Base-by-base conservation (phyloP, 129 eudicot genomes). In the Flaveria linearis region DNA sequence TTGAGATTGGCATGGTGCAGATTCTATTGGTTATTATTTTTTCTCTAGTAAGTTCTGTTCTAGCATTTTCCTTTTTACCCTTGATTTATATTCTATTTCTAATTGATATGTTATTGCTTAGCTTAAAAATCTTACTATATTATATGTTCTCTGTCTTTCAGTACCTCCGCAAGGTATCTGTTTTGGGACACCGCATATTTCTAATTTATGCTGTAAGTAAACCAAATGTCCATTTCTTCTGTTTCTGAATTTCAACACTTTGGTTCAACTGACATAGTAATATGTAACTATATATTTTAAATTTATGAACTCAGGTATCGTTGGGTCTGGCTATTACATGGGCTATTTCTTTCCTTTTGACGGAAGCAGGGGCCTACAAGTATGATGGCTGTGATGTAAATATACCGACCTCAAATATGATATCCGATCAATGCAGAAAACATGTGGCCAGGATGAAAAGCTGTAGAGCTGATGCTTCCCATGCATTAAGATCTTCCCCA, bases 171-270 rank as follows among this genome's bases (percentile, higher is more conserved):
- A 94, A 94, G 81, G 77, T 91, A 67, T 94, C 98, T 41, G 70
- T 94, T 73, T 84, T 94, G 67, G 97, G 98, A 25, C 98, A 94
- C 80, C 98, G 98, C 17, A 69, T 91, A 52, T 94, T 94, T 85
- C 96, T 91, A 15, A 89, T 94, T 18, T 94, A 94, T 76, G 98
- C 97, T 67, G 98, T 91, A 82, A 87, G 96, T 73, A 76, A 45
- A 41, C 30, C 2, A 9, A 23, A 28, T 15, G 50, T 55, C 69
- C 47, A 39, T 61, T 47, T 73, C 23, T 2, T 14, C 41, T 68
- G 20, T 18, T 26, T 23, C 14, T 52, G 23, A 9, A 17, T 74
- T 55, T 75, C 18, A 42, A n/a, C 25, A 60, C 51, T 41, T 18
- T 7, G 18, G 26, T 23, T 68, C 68, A 57, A 33, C 67, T 18